Percentiles rank a stretch among this genome's conserved stretches.
Evolutionary conservation across 805 yeast genomes (phyloP).

Genomic region (Starmerella roubikii): DNA sequence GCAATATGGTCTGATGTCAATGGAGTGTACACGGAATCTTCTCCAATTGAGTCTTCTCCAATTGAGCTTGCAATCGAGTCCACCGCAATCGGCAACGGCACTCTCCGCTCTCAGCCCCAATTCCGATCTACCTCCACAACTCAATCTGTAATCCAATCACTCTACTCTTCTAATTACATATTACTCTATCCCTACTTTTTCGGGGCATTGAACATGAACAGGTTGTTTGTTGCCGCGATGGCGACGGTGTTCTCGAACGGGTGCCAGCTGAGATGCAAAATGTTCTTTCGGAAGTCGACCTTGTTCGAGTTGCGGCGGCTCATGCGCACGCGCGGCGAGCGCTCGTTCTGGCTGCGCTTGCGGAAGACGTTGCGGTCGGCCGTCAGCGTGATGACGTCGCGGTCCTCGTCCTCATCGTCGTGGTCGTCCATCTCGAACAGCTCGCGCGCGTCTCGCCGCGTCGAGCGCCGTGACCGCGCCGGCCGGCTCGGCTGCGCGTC

Average conservation of each 20-base stretch:
- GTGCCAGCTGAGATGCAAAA: slow-evolving; percentile 95
- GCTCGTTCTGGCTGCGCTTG: slow-evolving; percentile 34
- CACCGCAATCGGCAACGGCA: too few species aligned
- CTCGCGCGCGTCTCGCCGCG: slow-evolving; percentile 1
- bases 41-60: too few species aligned
- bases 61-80: too few species aligned
- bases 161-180: background rate
- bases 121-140: too few species aligned
- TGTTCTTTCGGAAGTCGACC: slow-evolving; percentile 88
- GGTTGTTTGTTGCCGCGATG: slow-evolving; percentile 92
- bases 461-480: slow-evolving; percentile 3
- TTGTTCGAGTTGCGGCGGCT: slow-evolving; percentile 51
- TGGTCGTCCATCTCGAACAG: slow-evolving; percentile 9
- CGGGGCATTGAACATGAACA: slow-evolving; percentile 28
- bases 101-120: too few species aligned
- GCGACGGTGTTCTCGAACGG: slow-evolving; percentile 94
- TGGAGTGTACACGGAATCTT: too few species aligned
- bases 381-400: slow-evolving; percentile 64
- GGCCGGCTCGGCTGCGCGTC: background rate
- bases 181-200: background rate
- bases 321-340: slow-evolving; percentile 30
- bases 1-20: too few species aligned
- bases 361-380: slow-evolving; percentile 97
- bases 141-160: too few species aligned
- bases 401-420: slow-evolving; percentile 27